Evolutionary conservation across 768 basidiomycete species (phyloP), one percentile per base, ranked within the genome.

Genomic region (Pisolithus microcarpus): DNA sequence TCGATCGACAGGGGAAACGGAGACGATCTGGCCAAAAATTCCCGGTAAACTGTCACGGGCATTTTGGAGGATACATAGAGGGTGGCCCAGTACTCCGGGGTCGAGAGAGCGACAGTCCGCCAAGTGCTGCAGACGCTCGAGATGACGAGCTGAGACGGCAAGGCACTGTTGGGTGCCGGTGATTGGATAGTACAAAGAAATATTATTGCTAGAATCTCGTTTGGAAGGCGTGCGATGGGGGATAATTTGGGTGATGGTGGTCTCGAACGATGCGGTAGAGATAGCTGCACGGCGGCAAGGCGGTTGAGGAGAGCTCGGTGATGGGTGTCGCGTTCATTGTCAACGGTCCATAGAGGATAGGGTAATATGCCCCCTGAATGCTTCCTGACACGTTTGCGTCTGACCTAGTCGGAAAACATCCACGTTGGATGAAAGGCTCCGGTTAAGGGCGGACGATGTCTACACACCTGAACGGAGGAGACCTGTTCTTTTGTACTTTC

Each of bases 141-240:
- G 21, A 51, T 36, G 11, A 51, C 36, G 5, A 40, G 30, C 26
- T 51, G 50, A 9, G 36, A 45, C 9, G 18, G 50, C 24, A 51
- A 23, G 13, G 40, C 30, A 3, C 15, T 28, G 28, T n/a, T 34
- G 19, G 30, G 21, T 15, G 24, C 16, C 5, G 42, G 37, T 8
- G 43, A 23, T 18, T 38, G 16, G 23, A 51, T 46, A 21, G 50
- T 43, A 19, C 10, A 18, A 26, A 45, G 7, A 44, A 51, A 45
- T 23, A 51, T 51, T 11, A 19, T 23, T 3, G 44, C 43, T 23
- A 51, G 50, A 18, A 46, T 19, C 38, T 51, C 50, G 24, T 13
- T 51, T 19, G 50, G 50, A 19, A 51, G 44, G 46, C 34, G 50
- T 8, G 50, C 23, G 15, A 51, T 39, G 21, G 50, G 50, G 7